Conservation (phyloP, 176 grass and related monocot genomes). For the Cymbopogon citratus region DNA sequence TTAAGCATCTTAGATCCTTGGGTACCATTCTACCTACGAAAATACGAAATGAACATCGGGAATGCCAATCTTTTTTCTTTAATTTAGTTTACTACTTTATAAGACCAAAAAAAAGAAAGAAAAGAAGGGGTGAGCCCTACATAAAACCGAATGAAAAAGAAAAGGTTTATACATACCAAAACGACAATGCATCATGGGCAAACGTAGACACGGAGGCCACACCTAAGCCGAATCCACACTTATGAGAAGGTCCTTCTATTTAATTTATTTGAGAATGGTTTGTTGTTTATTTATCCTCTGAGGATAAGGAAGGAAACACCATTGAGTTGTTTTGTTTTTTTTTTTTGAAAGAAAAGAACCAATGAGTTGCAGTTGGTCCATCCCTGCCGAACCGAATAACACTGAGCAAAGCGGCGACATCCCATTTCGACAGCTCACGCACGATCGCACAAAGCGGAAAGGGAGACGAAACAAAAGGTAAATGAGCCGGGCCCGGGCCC, state of each 20-base stretch:
- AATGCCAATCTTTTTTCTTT: neutral
- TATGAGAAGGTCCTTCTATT: neutral
- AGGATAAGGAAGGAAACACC: neutral
- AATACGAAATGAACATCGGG: neutral
- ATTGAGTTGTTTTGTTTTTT: too few relatives aligned
- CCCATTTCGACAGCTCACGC: conserved; percentile 22
- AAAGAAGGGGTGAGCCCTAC: neutral
- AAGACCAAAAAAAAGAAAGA: too few relatives aligned
- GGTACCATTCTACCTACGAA: neutral
- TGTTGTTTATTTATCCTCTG: neutral
- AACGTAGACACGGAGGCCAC: neutral
- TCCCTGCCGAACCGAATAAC: conserved; percentile 5
- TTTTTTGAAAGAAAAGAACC: too few relatives aligned
- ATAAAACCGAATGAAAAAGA: neutral
- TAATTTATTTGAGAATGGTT: neutral
- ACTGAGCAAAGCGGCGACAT: conserved; percentile 4
- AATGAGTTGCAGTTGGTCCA: neutral
- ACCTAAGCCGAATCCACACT: neutral
- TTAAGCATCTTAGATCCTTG: neutral
- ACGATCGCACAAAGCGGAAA: neutral
- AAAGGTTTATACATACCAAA: neutral
- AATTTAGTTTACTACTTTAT: too few relatives aligned
- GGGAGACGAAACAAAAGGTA: neutral
- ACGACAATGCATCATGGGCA: neutral
- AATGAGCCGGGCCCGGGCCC: neutral